phyloP scores from a whole-genome alignment of 139 green algal genomes.

The Ettlia oleoabundans region DNA sequence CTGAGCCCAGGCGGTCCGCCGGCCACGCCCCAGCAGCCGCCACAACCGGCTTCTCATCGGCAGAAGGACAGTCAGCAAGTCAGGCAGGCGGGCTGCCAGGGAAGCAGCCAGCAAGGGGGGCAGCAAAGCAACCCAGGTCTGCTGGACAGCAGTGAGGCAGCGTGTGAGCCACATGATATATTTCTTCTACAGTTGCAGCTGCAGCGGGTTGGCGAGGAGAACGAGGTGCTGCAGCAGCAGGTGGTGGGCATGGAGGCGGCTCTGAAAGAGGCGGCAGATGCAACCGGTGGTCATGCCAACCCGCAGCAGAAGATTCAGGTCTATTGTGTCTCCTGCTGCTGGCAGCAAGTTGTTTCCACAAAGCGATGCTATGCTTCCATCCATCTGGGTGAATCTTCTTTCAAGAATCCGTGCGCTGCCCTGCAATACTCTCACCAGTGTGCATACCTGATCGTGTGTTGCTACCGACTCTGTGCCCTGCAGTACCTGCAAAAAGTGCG shows the following conservation, averaged over 20 bases:
- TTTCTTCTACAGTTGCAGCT: background rate
- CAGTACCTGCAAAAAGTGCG: conserved; percentile 46
- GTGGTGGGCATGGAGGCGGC: background rate
- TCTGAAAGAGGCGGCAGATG: background rate
- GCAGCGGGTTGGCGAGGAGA: background rate
- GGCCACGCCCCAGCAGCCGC: background rate
- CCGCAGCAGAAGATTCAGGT: conserved; percentile 41
- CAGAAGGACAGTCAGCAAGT: too few species aligned
- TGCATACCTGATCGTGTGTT: too few species aligned
- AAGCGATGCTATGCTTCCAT: too few species aligned
- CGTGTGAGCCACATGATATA: background rate
- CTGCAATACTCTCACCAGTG: too few species aligned
- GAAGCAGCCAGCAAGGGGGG: too few species aligned
- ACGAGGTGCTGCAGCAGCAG: conserved; percentile 17
- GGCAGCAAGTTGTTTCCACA: too few species aligned
- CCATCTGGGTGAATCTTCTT: too few species aligned
- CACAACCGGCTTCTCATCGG: background rate
- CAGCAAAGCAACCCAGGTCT: too few species aligned
- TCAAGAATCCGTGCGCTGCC: too few species aligned
- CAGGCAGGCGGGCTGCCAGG: too few species aligned
- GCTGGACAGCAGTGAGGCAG: background rate
- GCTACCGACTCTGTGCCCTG: too few species aligned
- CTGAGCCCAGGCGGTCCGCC: background rate
- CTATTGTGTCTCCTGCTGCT: too few species aligned
- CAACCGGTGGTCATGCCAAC: conserved; percentile 39